Evolutionary conservation across 345 rosid species (phyloP), one percentile per base, ranked within the genome.

Genomic region (Trapa bicornis): DNA sequence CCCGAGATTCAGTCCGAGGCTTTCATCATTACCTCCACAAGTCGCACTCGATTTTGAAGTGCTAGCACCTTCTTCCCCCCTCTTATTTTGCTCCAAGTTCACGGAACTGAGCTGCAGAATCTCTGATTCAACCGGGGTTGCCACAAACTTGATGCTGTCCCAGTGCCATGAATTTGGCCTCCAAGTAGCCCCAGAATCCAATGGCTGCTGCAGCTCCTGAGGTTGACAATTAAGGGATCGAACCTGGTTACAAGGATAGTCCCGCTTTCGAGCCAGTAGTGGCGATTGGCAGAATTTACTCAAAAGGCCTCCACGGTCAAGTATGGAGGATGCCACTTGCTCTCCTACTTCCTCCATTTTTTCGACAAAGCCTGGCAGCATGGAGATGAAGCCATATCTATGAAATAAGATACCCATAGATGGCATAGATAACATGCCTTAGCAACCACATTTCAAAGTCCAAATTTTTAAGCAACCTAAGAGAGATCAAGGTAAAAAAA

Each of bases 291-390:
- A 73, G 66, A 68, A 83, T 61, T 81, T 65, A 64, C 74, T 75
- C 5, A 86, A 78, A 68, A 81, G 79, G 33, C 82, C 64, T 42
- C 78, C 85, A 60, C 83, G 97, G 57, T 83, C 77, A 67, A 83
- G 87, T 9, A 89, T 73, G 14, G 96, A 82, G 69, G 82, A 43
- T 69, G 85, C 91, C 7, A 88, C 86, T 62, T 83, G 96, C 17
- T 88, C 80, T 35, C 97, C 93, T 37, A 83, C 81, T 57, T 89
- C 96, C 71, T 91, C 97, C 96, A 91, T 90, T 39, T 69, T 74
- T 78, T 29, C 17, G 67, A 22, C 47, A 39, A 60, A 67, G 57
- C 71, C 60, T 56, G n/a, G 38, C 41, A 52, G 60, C 36, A 48
- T 15, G 68, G 71, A 57, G 43, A 39, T 14, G 35, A n/a, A 54